Base-by-base conservation (phyloP, 345 rosid species). In the Heritiera fomes region DNA sequence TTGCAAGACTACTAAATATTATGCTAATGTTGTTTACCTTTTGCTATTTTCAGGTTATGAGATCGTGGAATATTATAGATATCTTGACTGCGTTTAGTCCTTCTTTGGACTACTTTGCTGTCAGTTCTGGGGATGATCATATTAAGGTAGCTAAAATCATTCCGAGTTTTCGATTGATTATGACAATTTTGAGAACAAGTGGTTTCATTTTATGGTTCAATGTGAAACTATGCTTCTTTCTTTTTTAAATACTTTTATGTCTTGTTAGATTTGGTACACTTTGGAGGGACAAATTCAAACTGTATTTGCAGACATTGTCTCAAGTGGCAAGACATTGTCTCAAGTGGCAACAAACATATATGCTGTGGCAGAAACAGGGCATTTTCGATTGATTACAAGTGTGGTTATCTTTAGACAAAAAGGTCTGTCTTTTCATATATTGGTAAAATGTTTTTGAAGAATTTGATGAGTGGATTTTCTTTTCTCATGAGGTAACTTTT, bases 21-120 rank as follows among this genome's bases (percentile, higher is more conserved):
- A 72, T 72, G 30, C 62, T 34, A 18, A 53, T 17, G 60, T 32
- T 32, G 75, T 52, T 71, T 17, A 9, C 12, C 6, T 73, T 38
- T 11, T n/a, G 76, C 45, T 73, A 10, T 41, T n/a, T n/a, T 81
- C 86, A 90, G 90, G 85, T 66, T 47, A 93, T 95, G 98, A 88
- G 82, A 45, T 86, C 87, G 49, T 82, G 84, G 69, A 90, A 88
- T 84, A 88, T 90, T 69, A 89, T 89, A 81, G 97, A 89, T 81
- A 80, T 91, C 53, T 78, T 91, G 82, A 90, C 92, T 3, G 83
- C 93, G 23, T 90, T 88, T 79, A 91, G 95, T 73, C 95, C 91
- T 18, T 83, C 88, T 10, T 66, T 87, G 83, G 92, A 91, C 78
- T 88, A 88, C 80, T 86, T 90, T 52, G 92, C 95, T 41, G 83